These are phyloP conservation scores for Colletotrichum cereale DNA, from an alignment of 2,329 filamentous ascomycete species.

Conservation along the genomic window DNA sequence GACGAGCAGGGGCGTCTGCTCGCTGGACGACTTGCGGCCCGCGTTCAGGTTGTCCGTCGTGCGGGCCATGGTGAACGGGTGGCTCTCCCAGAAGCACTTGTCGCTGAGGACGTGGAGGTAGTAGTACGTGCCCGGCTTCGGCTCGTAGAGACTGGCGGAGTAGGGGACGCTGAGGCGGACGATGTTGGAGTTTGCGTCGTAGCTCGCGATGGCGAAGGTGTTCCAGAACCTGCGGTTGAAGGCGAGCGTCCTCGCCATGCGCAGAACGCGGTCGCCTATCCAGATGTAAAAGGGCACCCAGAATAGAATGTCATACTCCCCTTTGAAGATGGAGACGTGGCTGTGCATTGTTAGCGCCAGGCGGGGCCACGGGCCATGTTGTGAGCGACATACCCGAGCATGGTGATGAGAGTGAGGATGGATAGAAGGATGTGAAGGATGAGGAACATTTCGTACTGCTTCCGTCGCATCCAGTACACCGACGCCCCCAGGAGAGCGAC, in stretches of 20 bases:
- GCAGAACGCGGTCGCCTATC: slow-evolving; percentile 61
- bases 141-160: slow-evolving; percentile 49
- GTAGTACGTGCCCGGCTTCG: slow-evolving; percentile 58
- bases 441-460: slow-evolving; percentile 66
- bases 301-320: slow-evolving; percentile 61
- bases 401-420: slow-evolving; percentile 60
- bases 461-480: slow-evolving; percentile 63
- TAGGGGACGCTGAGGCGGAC: slow-evolving; percentile 56
- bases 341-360: slow-evolving; percentile 45
- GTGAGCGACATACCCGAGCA: slow-evolving; percentile 61
- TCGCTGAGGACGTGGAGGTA: slow-evolving; percentile 59
- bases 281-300: slow-evolving; percentile 64
- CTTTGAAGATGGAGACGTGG: slow-evolving; percentile 65
- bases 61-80: slow-evolving; percentile 62
- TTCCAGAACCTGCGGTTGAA: slow-evolving; percentile 56
- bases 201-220: slow-evolving; percentile 51
- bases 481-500: slow-evolving; percentile 61
- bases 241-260: slow-evolving; percentile 56
- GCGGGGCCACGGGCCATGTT: neutral
- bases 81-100: slow-evolving; percentile 60
- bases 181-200: slow-evolving; percentile 55
- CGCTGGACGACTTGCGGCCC: slow-evolving; percentile 44
- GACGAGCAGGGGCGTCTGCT: slow-evolving; percentile 51
- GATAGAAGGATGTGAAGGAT: slow-evolving; percentile 65
- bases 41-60: slow-evolving; percentile 30